phyloP scores from a whole-genome alignment of 163 green algal genomes.

The Scenedesmus sp. region DNA sequence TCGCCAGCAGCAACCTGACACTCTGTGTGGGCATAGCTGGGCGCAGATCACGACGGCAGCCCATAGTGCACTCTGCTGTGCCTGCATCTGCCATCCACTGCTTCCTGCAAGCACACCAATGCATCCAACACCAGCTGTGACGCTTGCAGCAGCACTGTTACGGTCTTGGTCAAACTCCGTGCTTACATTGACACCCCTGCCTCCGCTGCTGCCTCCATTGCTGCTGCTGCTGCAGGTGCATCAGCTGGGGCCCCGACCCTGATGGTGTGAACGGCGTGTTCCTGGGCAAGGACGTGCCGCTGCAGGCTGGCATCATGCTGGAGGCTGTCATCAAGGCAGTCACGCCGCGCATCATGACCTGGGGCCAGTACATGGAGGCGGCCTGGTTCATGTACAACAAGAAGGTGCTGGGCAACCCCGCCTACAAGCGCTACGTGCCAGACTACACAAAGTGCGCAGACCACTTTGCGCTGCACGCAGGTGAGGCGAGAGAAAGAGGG shows the following conservation, averaged over 20 bases:
- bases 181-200: background rate
- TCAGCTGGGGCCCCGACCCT: slow-evolving; percentile 64
- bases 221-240: slow-evolving; percentile 51
- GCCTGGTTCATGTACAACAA: slow-evolving; percentile 53
- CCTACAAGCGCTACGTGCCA: slow-evolving; percentile 59
- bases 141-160: too few relatives aligned
- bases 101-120: background rate
- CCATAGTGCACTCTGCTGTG: background rate
- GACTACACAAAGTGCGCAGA: slow-evolving; percentile 70
- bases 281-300: slow-evolving; percentile 70
- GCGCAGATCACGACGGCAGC: too few relatives aligned
- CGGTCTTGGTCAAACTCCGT: background rate
- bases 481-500: background rate
- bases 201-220: background rate
- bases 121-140: background rate
- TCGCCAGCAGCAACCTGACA: background rate
- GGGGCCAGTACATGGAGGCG: slow-evolving; percentile 67
- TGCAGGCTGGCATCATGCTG: slow-evolving; percentile 57
- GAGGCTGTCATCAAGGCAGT: slow-evolving; percentile 52
- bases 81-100: background rate
- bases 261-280: slow-evolving; percentile 77
- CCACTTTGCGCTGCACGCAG: slow-evolving; percentile 73
- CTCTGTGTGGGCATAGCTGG: background rate
- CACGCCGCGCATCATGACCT: slow-evolving; percentile 67
- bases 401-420: slow-evolving; percentile 38